A percentile compares a stretch with the other conserved stretches of the same genome.
These are phyloP conservation scores for Rhizoclosmatium sp. DNA, from an alignment of 192 early-diverging fungal species.

Conservation along the genomic window DNA sequence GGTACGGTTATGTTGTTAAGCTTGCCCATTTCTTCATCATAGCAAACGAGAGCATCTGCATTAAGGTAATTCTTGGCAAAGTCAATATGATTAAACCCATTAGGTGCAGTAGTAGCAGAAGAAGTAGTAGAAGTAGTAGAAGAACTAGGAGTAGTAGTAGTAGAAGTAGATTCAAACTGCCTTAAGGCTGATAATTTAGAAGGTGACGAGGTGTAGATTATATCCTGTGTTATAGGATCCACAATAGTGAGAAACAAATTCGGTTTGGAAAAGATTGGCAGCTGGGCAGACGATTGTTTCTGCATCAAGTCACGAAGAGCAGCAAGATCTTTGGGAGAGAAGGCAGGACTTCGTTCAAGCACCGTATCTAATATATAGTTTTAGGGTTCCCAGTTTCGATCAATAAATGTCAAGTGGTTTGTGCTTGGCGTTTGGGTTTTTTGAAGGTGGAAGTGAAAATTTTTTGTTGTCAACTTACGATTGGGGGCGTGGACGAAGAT, in stretches of 20 bases:
- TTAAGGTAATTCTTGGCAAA: background rate
- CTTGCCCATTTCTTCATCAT: background rate
- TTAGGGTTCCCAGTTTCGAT: background rate
- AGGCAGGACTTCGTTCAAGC: background rate
- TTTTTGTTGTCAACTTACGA: background rate
- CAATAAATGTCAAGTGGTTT: background rate
- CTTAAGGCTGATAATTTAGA: constrained; percentile 12
- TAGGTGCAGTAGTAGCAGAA: background rate
- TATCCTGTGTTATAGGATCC: background rate
- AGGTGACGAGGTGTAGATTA: background rate
- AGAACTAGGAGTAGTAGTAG: background rate
- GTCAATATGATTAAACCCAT: background rate
- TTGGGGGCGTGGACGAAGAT: constrained; percentile 18
- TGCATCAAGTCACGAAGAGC: background rate
- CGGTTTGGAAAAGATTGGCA: constrained; percentile 3
- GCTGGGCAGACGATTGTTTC: background rate
- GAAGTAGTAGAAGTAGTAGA: background rate
- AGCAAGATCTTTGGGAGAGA: constrained; percentile 8
- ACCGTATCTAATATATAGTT: too few relatives aligned
- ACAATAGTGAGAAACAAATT: constrained; percentile 24
- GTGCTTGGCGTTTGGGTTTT: background rate
- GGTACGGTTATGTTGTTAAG: background rate
- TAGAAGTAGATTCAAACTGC: background rate
- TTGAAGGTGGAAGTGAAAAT: background rate
- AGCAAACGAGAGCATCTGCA: background rate